Percentiles rank a stretch among this genome's conserved stretches.
phyloP scores from a whole-genome alignment of 2,329 filamentous ascomycete species.

The Colletotrichum sp. region DNA sequence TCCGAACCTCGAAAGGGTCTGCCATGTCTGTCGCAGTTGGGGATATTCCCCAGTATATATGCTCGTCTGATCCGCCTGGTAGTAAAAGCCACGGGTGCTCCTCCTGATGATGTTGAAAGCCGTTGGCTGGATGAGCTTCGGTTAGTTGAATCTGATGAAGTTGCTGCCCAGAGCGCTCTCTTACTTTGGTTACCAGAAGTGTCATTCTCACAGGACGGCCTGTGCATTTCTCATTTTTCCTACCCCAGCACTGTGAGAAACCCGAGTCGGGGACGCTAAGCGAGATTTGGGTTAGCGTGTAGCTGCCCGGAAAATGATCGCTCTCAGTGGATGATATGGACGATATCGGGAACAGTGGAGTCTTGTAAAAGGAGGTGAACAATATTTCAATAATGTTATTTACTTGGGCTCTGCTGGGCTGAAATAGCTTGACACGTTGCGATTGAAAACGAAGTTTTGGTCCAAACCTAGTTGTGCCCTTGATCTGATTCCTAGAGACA shows the following conservation, averaged over 20 bases:
- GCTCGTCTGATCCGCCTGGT: not conserved
- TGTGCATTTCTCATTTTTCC: not conserved
- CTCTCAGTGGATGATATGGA: conserved; percentile 10
- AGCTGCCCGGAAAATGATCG: not conserved
- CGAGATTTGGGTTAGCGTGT: not conserved
- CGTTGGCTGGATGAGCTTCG: not conserved
- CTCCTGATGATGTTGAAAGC: not conserved
- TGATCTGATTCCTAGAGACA: not conserved
- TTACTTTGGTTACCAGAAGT: not conserved
- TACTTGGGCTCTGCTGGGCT: not conserved
- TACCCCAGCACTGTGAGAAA: not conserved
- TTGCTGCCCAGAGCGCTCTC: not conserved
- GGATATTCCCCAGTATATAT: not conserved
- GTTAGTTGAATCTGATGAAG: not conserved
- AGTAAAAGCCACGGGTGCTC: not conserved
- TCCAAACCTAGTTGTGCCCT: not conserved
- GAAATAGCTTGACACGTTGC: not conserved
- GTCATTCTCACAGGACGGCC: conserved; percentile 3
- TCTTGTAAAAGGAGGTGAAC: conserved; percentile 9
- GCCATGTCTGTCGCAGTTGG: conserved; percentile 45
- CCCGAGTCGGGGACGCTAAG: not conserved
- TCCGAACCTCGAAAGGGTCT: conserved; percentile 97
- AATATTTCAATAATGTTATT: not conserved
- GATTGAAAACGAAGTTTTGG: not conserved
- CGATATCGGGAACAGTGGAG: conserved; percentile 19